Base-by-base conservation (phyloP, 106 monocot species). In the Ottelia alismoides region DNA sequence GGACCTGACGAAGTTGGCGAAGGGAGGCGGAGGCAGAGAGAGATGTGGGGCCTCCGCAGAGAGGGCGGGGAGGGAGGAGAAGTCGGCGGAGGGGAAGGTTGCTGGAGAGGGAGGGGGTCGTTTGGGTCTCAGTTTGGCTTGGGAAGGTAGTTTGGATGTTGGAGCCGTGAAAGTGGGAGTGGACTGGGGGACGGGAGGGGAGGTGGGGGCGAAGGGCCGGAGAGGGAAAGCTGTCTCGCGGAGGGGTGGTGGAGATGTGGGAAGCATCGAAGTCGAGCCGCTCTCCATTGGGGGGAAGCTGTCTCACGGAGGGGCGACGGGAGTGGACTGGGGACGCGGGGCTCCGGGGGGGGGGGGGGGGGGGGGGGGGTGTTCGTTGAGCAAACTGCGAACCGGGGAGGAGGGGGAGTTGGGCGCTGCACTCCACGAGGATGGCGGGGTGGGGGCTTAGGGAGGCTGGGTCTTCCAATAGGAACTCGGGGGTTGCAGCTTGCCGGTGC, bases 251-350 rank as follows among this genome's bases (percentile, higher is more conserved):
- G 31, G 86, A 78, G 68, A 77, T 22, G 74, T 77, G 68, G 25
- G 81, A 87, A 46, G 63, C 87, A 56, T 70, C 84, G 52, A 84
- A 77, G 47, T 90, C 83, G 88, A 78, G 25, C 67, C 77, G 45
- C 62, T 22, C 18, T 62, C 61, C 69, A 70, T 62, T 28, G 12
- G 27, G 1, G 31, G 2, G 24, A 7, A 43, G n/a, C n/a, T n/a
- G n/a, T n/a, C n/a, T n/a, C n/a, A n/a, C n/a, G n/a, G n/a, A n/a
- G n/a, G n/a, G n/a, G n/a, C n/a, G n/a, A n/a, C n/a, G n/a, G n/a
- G n/a, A n/a, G n/a, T n/a, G n/a, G n/a, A n/a, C n/a, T n/a, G n/a
- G n/a, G n/a, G n/a, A n/a, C n/a, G n/a, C n/a, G n/a, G n/a, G n/a
- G n/a, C n/a, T n/a, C n/a, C n/a, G n/a, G n/a, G n/a, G n/a, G n/a